These are phyloP conservation scores for Phialophora tarda DNA, from an alignment of 2,329 filamentous ascomycete genomes.

Conservation along the genomic window DNA sequence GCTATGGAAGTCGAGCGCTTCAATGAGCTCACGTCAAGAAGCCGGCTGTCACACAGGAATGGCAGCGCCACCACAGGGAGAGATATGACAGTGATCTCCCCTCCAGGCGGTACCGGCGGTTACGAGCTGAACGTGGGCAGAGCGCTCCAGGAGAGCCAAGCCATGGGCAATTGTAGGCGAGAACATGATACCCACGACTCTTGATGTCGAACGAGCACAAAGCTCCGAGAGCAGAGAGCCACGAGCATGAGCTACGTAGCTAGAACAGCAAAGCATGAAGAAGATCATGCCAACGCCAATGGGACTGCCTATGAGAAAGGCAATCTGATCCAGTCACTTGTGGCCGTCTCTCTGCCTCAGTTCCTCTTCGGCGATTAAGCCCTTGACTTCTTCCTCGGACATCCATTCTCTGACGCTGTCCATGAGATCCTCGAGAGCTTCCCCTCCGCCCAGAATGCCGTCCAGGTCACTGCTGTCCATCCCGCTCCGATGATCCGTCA, in stretches of 20 bases:
- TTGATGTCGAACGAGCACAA: conserved; percentile 8
- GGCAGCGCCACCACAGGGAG: not conserved
- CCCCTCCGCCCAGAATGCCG: conserved; percentile 76
- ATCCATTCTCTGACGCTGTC: conserved; percentile 79
- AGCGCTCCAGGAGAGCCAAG: not conserved
- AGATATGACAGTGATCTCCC: not conserved
- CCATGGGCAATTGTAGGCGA: not conserved
- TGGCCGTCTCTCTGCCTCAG: conserved; percentile 43
- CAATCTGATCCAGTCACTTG: conserved; percentile 19
- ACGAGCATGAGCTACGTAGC: conserved; percentile 4
- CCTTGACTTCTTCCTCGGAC: conserved; percentile 73
- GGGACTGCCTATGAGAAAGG: not conserved
- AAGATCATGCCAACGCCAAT: conserved; percentile 3
- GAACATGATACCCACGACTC: conserved; percentile 27
- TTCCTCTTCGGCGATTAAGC: conserved; percentile 69
- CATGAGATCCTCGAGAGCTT: conserved; percentile 75
- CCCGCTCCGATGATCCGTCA: conserved; percentile 86
- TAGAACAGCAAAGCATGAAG: not conserved
- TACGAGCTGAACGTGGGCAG: not conserved
- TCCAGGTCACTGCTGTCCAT: conserved; percentile 79
- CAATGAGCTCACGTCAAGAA: not conserved
- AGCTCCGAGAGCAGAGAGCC: not conserved
- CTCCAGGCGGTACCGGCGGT: not conserved
- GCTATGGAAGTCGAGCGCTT: not conserved
- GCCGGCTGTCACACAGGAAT: not conserved